Conservation (phyloP, 257 asterid genomes). For the Primulina huaijiensis region DNA sequence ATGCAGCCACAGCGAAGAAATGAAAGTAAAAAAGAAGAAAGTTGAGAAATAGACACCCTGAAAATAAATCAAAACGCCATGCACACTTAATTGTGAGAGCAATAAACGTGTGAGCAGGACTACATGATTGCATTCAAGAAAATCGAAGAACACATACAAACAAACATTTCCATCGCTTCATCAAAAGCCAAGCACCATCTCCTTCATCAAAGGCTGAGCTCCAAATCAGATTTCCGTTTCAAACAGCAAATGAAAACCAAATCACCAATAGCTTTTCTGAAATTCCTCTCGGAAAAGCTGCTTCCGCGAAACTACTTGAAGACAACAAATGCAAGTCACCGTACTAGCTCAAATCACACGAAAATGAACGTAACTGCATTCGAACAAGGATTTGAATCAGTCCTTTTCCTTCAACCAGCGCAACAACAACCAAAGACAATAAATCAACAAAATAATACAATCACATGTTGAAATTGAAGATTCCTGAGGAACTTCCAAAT, state of each 20-base stretch:
- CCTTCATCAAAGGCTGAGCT: background rate
- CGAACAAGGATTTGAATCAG: background rate
- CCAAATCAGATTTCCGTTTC: background rate
- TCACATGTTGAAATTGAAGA: background rate
- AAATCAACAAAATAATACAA: background rate
- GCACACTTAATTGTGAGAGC: background rate
- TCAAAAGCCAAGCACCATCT: background rate
- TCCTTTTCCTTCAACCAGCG: background rate
- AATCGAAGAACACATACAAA: background rate
- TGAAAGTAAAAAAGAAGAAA: too few relatives aligned
- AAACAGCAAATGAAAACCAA: background rate
- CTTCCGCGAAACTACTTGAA: background rate
- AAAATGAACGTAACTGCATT: conserved; percentile 5
- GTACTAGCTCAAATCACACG: background rate
- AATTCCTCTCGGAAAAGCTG: background rate
- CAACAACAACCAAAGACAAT: background rate
- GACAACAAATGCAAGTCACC: background rate
- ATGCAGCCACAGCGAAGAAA: too few relatives aligned
- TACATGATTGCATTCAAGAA: background rate
- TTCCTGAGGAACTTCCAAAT: background rate
- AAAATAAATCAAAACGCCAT: background rate
- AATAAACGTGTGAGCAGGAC: background rate
- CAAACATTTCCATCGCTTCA: background rate
- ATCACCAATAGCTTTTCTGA: background rate
- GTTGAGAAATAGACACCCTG: too few relatives aligned